phyloP scores from a whole-genome alignment of 176 grass and related monocot genomes.

The Lolium multiflorum region DNA sequence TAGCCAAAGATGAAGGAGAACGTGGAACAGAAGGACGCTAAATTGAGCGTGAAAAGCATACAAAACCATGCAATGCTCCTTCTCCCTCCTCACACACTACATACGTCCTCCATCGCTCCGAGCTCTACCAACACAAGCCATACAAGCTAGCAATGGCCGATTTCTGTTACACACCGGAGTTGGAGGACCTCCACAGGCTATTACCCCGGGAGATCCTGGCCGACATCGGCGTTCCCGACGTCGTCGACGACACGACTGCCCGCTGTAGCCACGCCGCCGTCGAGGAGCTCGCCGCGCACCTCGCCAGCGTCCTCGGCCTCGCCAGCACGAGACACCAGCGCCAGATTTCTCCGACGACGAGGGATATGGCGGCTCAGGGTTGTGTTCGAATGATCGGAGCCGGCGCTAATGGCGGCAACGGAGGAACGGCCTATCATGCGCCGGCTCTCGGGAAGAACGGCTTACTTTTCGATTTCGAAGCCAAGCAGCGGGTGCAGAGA shows the following conservation, averaged over 20 bases:
- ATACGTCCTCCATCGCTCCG: neutral
- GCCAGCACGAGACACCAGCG: neutral
- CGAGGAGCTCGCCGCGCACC: constrained; percentile 35
- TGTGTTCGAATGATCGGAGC: neutral
- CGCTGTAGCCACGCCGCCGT: neutral
- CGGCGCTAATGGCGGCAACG: neutral
- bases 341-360: neutral
- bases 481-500: neutral
- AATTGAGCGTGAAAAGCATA: constrained; percentile 18
- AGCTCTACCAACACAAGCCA: constrained; percentile 2
- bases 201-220: constrained; percentile 38
- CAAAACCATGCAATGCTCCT: neutral
- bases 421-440: neutral
- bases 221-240: constrained; percentile 16
- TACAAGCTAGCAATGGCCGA: constrained; percentile 8
- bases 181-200: constrained; percentile 22
- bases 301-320: constrained; percentile 43
- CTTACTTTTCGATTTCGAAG: neutral
- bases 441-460: neutral
- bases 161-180: constrained; percentile 28
- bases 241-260: neutral
- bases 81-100: neutral
- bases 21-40: constrained; percentile 21
- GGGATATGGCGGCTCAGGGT: neutral
- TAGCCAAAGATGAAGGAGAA: neutral